Base-by-base conservation (phyloP, 441 rosid genomes). In the Rhodomyrtus psidioides region DNA sequence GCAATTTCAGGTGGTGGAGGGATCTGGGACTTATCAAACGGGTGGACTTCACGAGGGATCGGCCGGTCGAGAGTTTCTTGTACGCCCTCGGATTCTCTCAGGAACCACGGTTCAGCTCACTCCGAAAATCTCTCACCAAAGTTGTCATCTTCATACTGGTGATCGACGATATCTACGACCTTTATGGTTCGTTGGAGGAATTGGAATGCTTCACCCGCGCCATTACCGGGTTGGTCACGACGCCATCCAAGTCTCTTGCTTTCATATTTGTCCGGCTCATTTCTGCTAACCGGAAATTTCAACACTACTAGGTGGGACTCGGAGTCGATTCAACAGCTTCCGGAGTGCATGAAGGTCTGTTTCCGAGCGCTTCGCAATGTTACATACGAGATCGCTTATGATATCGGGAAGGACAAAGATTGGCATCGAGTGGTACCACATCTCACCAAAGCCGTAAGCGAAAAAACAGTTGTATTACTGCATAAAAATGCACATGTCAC, bases 1-100 rank as follows among this genome's bases (percentile, higher is more conserved):
- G n/a, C n/a, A n/a, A n/a, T n/a, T n/a, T n/a, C 82, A 91, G 95
- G 87, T 93, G 94, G 95, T 92, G 94, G 94, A 86, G 85, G 81
- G 89, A 88, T 74, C 57, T 89, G 42, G 89, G 87, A 12, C 75
- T 92, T 24, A 86, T 88, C 27, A 87, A 93, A 44, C 85, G 82
- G 3, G 30, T 93, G 27, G 83, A 84, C 34, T 93, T 93, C 56
- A 62, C 92, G 1, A 90, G 94, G 86, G 93, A 92, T 85, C 88
- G 92, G 34, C 83, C 91, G 70, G 93, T 90, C 2, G 93, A 93
- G 83, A 85, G 94, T 55, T 93, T 91, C 84, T 30, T 93, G 86
- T 92, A 89, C 28, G 55, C 91, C 0, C 86, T 91, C n/a, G 95
- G 95, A 51, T 83, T 92, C 27, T 83, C 79, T 14, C 62, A 57